Base-by-base conservation (phyloP, 2,329 filamentous ascomycete species). In the Karstenula rhodostoma region DNA sequence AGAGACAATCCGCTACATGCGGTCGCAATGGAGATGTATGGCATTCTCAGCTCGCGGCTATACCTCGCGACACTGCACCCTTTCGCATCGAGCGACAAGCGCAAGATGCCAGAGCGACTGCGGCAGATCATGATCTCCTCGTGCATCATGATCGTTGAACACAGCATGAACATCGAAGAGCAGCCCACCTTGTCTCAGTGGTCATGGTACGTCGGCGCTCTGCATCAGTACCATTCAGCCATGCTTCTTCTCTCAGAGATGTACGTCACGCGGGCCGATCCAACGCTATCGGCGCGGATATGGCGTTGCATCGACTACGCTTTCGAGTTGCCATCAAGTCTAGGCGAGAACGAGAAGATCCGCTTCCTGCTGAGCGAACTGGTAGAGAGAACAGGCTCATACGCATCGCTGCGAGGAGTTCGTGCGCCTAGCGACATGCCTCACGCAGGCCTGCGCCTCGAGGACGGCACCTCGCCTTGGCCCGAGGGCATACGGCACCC, bases 281-380 rank as follows among this genome's bases (percentile, higher is more conserved):
- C 82, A 53, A 82, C 80, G 53, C 84, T 90, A 61, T 86, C 87
- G 1, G 83, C 85, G 25, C 84, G 90, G 9, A 90, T 92, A 59
- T 92, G 90, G 90, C 79, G 81, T 35, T 90, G 88, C 67, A 79
- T 92, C 27, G 89, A 93, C 71, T 93, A 88, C 71, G 87, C 91
- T 25, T 93, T 92, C 72, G 85, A 87, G 53, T 79, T 89, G 29
- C 83, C 89, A 33, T 72, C 81, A 5, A 74, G 81, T 35, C 73
- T 86, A 44, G 75, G 83, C 13, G 82, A 83, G 3, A 80, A 83
- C 19, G 80, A 86, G 46, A 92, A 92, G 72, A 84, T 83, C 12
- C 78, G 86, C 32, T 81, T 82, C 22, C 84, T 93, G 1, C 77
- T 93, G 33, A 80, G 80, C 10, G 89, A 91, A 61, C 81, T 93